Base-by-base conservation (phyloP, 75 land plant genomes). In the Cryptomeria japonica region DNA sequence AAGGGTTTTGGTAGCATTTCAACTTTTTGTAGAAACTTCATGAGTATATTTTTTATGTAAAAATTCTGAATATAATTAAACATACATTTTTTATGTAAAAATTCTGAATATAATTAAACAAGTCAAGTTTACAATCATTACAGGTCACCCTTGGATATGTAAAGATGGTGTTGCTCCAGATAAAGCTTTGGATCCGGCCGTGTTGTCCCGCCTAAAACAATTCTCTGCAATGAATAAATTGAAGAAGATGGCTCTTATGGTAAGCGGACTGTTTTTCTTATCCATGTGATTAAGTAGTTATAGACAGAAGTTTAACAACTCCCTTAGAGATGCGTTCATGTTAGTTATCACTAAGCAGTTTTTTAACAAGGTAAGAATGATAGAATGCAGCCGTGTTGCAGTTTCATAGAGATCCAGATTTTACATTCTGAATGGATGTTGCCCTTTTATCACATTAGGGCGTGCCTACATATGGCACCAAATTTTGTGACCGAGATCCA, bases 81-180 rank as follows among this genome's bases (percentile, higher is more conserved):
- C n/a, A 87, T n/a, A n/a, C n/a, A 18, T 10, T 0, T 42, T 10
- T 25, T 85, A 31, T 86, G 3, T 70, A 25, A 75, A 22, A 25
- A 18, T 84, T 36, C 16, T 28, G 39, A 18, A 39, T 37, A 22
- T 86, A 41, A 10, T 85, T 87, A 34, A 22, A 56, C n/a, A 87
- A 25, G 8, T 5, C 22, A 25, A 38, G 32, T 49, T 85, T 87
- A 37, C 6, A 16, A 53, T n/a, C 32, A 39, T 80, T 84, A 16
- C 84, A 96, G 97, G 93, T 88, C 97, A 97, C 92, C 99, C 99
- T 80, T 97, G 99, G 99, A 95, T 97, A 38, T 91, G 92, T 76
- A 93, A 96, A 88, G 97, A 96, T 88, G 99, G 97, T 39, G 99
- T 97, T 86, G 99, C 99, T 76, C 99, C 99, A 80, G 99, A 97